Conservation (phyloP, 2,329 filamentous ascomycete species). For the Ceratocystis eucalypticola region DNA sequence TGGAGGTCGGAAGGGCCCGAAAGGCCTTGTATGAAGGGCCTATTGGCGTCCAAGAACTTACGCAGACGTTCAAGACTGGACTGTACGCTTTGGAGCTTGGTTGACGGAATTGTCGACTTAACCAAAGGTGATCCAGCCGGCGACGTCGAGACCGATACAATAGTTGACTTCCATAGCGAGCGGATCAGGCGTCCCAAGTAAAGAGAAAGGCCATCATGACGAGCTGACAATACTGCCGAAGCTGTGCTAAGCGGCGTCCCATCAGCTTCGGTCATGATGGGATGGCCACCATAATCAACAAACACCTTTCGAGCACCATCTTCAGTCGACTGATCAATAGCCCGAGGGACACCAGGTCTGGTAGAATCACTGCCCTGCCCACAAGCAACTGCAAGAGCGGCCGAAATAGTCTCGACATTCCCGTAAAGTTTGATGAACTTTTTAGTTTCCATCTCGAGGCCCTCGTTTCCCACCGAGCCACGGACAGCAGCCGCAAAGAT, state of each 20-base stretch:
- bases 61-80: constrained; percentile 65
- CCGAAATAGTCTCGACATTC: constrained; percentile 74
- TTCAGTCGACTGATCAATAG: constrained; percentile 72
- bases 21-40: constrained; percentile 80
- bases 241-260: constrained; percentile 64
- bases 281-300: constrained; percentile 82
- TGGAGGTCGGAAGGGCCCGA: constrained; percentile 81
- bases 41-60: constrained; percentile 76
- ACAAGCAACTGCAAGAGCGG: constrained; percentile 86
- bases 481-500: constrained; percentile 76
- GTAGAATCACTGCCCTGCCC: constrained; percentile 67
- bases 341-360: constrained; percentile 56
- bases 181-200: constrained; percentile 83
- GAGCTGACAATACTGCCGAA: constrained; percentile 71
- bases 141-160: constrained; percentile 44
- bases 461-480: constrained; percentile 60
- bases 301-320: constrained; percentile 78
- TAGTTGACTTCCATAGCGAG: constrained; percentile 70
- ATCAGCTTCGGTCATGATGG: constrained; percentile 63
- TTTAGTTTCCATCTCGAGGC: constrained; percentile 66
- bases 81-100: constrained; percentile 65
- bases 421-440: constrained; percentile 80
- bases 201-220: constrained; percentile 74
- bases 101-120: constrained; percentile 48
- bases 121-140: constrained; percentile 50